phyloP scores from a whole-genome alignment of 2,329 filamentous ascomycete genomes.

The Cladophialophora carrionii region DNA sequence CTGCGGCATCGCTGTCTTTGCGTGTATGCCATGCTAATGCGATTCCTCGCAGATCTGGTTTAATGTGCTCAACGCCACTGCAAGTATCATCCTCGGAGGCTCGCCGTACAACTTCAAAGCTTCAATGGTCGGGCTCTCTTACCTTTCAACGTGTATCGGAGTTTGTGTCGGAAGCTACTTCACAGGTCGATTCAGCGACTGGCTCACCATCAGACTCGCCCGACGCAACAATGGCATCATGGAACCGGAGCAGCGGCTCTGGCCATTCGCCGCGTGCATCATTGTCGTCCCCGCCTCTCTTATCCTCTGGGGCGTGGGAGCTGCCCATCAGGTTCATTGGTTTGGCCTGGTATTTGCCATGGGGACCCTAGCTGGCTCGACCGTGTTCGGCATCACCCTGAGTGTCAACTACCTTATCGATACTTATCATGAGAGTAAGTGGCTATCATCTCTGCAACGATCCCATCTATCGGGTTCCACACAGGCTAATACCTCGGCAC shows the following conservation, averaged over 20 bases:
- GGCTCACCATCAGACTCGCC: slow-evolving; percentile 37
- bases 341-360: slow-evolving; percentile 56
- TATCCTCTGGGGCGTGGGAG: slow-evolving; percentile 58
- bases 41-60: slow-evolving; percentile 44
- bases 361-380: slow-evolving; percentile 52
- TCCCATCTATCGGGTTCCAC: background rate
- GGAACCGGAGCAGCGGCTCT: slow-evolving; percentile 41
- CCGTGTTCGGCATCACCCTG: slow-evolving; percentile 51
- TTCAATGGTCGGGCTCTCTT: slow-evolving; percentile 47
- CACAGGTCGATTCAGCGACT: slow-evolving; percentile 38
- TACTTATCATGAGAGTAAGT: slow-evolving; percentile 49
- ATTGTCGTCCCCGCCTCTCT: slow-evolving; percentile 52
- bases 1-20: background rate
- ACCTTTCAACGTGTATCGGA: slow-evolving; percentile 41
- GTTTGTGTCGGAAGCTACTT: slow-evolving; percentile 30
- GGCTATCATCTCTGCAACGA: background rate
- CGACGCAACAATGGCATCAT: slow-evolving; percentile 39
- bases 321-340: slow-evolving; percentile 54
- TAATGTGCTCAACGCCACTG: slow-evolving; percentile 50
- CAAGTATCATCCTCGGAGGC: slow-evolving; percentile 46
- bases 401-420: slow-evolving; percentile 55
- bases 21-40: background rate
- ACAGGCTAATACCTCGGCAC: background rate
- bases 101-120: slow-evolving; percentile 46
- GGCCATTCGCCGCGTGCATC: slow-evolving; percentile 42